These are phyloP conservation scores for Trichomonascaceae sp. DNA, from an alignment of 1,139 yeast genomes.

Conservation along the genomic window DNA sequence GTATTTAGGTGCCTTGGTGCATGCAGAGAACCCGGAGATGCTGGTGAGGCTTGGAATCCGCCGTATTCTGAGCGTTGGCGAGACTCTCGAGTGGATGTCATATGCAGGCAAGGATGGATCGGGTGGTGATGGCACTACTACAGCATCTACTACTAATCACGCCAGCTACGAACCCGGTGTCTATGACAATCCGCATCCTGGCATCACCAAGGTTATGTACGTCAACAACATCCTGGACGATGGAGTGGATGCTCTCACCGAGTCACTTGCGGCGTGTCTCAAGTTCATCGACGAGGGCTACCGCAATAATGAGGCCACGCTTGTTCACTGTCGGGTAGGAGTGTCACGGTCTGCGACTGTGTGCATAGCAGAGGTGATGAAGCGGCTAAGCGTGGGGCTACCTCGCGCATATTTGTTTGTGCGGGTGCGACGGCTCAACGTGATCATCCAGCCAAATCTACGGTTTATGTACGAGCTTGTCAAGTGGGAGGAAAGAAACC, in stretches of 20 bases:
- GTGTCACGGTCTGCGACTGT: constrained; percentile 86
- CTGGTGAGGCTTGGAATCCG: constrained; percentile 54
- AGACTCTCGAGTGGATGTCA: constrained; percentile 45
- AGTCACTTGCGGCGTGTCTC: constrained; percentile 29
- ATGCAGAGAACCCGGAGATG: constrained; percentile 63
- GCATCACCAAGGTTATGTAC: constrained; percentile 26
- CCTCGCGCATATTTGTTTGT: constrained; percentile 70
- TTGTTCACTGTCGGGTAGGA: constrained; percentile 86
- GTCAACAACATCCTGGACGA: constrained; percentile 36
- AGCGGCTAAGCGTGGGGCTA: constrained; percentile 46
- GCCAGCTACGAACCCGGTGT: constrained; percentile 3
- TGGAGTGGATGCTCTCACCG: constrained; percentile 35
- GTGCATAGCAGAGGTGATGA: constrained; percentile 85
- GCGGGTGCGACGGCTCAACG: constrained; percentile 71
- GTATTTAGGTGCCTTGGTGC: constrained; percentile 73
- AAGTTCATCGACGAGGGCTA: constrained; percentile 32
- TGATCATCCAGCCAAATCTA: constrained; percentile 82
- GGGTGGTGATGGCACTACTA: constrained; percentile 1
- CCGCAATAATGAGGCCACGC: constrained; percentile 33
- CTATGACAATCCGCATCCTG: constrained; percentile 11
- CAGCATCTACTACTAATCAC: constrained; percentile 1
- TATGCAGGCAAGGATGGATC: constrained; percentile 6
- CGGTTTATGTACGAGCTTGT: constrained; percentile 74
- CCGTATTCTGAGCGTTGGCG: constrained; percentile 81
- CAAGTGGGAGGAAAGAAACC: constrained; percentile 53